A percentile compares a stretch with the other conserved stretches of the same genome.
These are phyloP conservation scores for Penicillium odoratum DNA, from an alignment of 495 filamentous ascomycete species.

Conservation along the genomic window DNA sequence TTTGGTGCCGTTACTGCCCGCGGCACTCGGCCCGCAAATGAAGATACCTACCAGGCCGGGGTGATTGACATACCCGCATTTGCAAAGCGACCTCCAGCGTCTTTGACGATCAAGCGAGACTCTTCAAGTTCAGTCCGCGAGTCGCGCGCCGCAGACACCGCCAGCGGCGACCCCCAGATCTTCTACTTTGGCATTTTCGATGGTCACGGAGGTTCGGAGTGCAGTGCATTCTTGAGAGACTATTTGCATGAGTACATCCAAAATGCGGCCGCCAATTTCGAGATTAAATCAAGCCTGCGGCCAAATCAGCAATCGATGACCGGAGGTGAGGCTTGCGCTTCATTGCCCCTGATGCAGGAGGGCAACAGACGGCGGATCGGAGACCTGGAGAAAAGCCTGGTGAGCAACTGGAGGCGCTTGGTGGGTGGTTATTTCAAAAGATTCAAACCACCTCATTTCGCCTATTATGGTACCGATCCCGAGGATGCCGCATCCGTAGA, in stretches of 20 bases:
- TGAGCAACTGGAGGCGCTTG: conserved; percentile 75
- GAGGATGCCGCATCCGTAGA: conserved; percentile 9
- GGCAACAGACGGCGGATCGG: conserved; percentile 36
- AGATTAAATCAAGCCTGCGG: conserved; percentile 66
- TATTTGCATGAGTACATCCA: conserved; percentile 88
- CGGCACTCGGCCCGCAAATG: conserved; percentile 82
- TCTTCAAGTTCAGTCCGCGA: conserved; percentile 33
- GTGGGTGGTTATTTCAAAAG: conserved; percentile 93
- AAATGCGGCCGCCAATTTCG: conserved; percentile 69
- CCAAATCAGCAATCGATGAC: conserved; percentile 15
- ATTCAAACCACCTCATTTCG: conserved; percentile 73
- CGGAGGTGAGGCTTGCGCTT: conserved; percentile 11
- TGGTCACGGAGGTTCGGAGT: conserved; percentile 90
- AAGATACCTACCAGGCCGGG: conserved; percentile 93
- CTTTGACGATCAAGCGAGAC: conserved; percentile 50
- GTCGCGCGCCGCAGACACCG: conserved; percentile 62
- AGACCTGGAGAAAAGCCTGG: conserved; percentile 63
- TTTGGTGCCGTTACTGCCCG: conserved; percentile 79
- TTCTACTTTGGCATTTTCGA: conserved; percentile 98
- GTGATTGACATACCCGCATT: conserved; percentile 92
- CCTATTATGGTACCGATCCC: conserved; percentile 30
- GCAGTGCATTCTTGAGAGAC: conserved; percentile 81
- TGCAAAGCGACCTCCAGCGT: conserved; percentile 75
- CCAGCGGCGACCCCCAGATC: conserved; percentile 86
- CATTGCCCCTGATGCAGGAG: conserved; percentile 42